Percentiles rank a stretch among this genome's conserved stretches.
Conservation (phyloP, 768 basidiomycete genomes). For the Sporobolomyces phaffii region DNA sequence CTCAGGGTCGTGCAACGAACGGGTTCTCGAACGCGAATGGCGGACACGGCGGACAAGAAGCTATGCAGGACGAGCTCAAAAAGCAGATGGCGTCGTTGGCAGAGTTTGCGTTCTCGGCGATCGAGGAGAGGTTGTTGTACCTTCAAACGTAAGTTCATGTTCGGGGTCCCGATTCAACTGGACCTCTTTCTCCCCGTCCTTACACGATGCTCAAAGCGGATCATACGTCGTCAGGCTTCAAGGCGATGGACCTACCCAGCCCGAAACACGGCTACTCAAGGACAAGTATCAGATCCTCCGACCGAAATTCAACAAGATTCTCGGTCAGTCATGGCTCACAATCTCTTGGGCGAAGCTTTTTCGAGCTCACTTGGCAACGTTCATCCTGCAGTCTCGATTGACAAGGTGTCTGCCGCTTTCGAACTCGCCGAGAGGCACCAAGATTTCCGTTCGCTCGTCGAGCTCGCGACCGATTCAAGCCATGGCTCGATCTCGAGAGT, state of each 20-base stretch:
- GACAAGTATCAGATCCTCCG: constrained; percentile 66
- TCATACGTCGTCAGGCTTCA: too few relatives aligned
- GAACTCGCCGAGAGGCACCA: constrained; percentile 75
- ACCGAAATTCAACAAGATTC: constrained; percentile 68
- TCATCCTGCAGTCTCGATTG: constrained; percentile 56
- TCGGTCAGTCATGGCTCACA: constrained; percentile 56
- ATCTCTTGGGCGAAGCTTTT: too few relatives aligned
- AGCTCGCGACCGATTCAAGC: constrained; percentile 65
- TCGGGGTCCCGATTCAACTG: neutral
- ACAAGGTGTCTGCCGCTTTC: constrained; percentile 66
- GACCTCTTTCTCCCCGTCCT: too few relatives aligned
- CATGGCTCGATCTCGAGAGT: constrained; percentile 46
- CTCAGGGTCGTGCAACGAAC: constrained; percentile 21
- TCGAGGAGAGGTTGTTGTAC: constrained; percentile 39
- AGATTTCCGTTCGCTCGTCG: constrained; percentile 78
- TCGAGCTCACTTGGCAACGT: neutral
- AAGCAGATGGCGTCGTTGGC: constrained; percentile 46
- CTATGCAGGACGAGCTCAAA: constrained; percentile 44
- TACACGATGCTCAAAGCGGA: too few relatives aligned
- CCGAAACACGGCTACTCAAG: constrained; percentile 58
- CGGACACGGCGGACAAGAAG: constrained; percentile 33
- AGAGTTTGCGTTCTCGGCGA: constrained; percentile 40
- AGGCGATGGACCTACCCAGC: constrained; percentile 50
- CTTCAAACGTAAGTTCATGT: constrained; percentile 13
- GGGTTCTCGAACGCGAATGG: neutral